phyloP scores from a whole-genome alignment of 2,329 filamentous ascomycete species.

The Fusarium sp. region DNA sequence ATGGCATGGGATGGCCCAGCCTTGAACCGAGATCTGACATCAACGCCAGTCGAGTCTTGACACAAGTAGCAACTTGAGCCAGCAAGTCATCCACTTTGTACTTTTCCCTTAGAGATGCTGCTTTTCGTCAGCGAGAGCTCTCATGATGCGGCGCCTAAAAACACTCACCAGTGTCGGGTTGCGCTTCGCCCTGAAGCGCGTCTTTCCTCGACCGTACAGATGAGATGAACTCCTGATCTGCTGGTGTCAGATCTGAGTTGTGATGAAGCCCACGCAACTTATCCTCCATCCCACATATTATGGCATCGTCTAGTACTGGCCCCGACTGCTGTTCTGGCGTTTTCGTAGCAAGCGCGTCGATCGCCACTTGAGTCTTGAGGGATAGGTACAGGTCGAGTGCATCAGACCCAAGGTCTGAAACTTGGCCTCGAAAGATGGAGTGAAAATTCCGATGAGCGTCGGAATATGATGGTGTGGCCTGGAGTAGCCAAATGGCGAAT shows the following conservation, averaged over 20 bases:
- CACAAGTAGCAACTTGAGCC: conserved; percentile 47
- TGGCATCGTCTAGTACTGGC: conserved; percentile 64
- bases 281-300: conserved; percentile 67
- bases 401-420: conserved; percentile 56
- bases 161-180: conserved; percentile 43
- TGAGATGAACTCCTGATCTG: conserved; percentile 49
- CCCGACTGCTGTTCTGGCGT: conserved; percentile 62
- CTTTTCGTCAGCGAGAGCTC: conserved; percentile 21
- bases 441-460: conserved; percentile 59
- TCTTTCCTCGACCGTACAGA: conserved; percentile 49
- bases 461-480: conserved; percentile 51
- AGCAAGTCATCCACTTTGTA: conserved; percentile 55
- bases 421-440: conserved; percentile 55
- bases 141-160: neutral
- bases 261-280: conserved; percentile 51
- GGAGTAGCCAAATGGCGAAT: conserved; percentile 54
- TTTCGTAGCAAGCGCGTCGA: conserved; percentile 62
- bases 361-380: conserved; percentile 62
- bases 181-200: conserved; percentile 45
- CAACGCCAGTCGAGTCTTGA: conserved; percentile 47
- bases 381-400: conserved; percentile 57
- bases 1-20: conserved; percentile 50
- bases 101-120: conserved; percentile 48
- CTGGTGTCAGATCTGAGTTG: conserved; percentile 46
- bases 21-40: conserved; percentile 48